A percentile compares a stretch with the other conserved stretches of the same genome.
Conservation (phyloP, 1,139 yeast species). For the Suhomyces coccinellae region DNA sequence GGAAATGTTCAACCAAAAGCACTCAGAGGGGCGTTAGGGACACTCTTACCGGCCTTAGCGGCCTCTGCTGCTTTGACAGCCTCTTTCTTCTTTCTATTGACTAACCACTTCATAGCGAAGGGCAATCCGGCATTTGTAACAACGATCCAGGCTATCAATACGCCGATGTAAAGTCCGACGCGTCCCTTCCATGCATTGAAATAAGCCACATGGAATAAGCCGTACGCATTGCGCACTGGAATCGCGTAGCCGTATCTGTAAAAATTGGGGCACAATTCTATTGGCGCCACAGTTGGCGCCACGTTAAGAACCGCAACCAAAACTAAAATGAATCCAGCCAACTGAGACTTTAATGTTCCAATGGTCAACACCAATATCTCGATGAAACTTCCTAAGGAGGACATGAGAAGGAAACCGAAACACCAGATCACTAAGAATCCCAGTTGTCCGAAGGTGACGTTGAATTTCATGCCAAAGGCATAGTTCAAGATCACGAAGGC, state of each 20-base stretch:
- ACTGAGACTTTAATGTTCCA: slow-evolving; percentile 37
- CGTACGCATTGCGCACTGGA: slow-evolving; percentile 51
- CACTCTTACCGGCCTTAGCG: neutral
- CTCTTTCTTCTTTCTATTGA: slow-evolving; percentile 18
- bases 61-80: slow-evolving; percentile 16
- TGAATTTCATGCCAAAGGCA: slow-evolving; percentile 43
- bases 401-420: slow-evolving; percentile 44
- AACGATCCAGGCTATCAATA: slow-evolving; percentile 50
- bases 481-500: slow-evolving; percentile 42
- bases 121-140: slow-evolving; percentile 42
- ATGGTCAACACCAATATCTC: slow-evolving; percentile 43
- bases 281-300: slow-evolving; percentile 50
- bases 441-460: slow-evolving; percentile 40
- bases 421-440: slow-evolving; percentile 55
- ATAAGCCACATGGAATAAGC: slow-evolving; percentile 46
- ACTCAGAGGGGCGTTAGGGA: neutral
- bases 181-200: slow-evolving; percentile 47
- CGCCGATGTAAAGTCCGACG: slow-evolving; percentile 48
- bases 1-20: neutral
- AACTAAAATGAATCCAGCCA: slow-evolving; percentile 50
- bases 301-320: slow-evolving; percentile 46
- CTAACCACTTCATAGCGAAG: slow-evolving; percentile 32
- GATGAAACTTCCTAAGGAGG: slow-evolving; percentile 53
- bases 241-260: slow-evolving; percentile 53
- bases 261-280: slow-evolving; percentile 45